phyloP scores from a whole-genome alignment of 2,329 filamentous ascomycete genomes.

The Monosporascus sp. region DNA sequence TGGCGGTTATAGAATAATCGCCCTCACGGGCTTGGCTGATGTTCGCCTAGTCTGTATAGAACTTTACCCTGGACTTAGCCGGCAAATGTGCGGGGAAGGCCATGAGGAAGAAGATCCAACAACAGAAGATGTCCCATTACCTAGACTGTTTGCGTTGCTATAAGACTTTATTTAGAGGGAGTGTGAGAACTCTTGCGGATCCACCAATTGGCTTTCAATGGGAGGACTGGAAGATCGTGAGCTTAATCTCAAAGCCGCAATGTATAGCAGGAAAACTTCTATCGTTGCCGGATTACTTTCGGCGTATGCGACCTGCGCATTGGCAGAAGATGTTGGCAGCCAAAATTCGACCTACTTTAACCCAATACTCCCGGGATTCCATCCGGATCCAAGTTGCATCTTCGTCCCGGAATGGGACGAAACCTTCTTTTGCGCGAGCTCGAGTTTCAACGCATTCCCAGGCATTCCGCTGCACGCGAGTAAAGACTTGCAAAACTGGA shows the following conservation, averaged over 20 bases:
- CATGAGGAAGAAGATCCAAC: too few relatives aligned
- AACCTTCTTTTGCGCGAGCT: constrained; percentile 39
- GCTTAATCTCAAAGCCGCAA: not conserved
- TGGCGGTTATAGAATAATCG: too few relatives aligned
- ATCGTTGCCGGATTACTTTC: constrained; percentile 2
- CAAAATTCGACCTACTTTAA: constrained; percentile 30
- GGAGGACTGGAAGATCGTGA: too few relatives aligned
- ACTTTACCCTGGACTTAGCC: too few relatives aligned
- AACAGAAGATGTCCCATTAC: too few relatives aligned
- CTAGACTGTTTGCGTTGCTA: too few relatives aligned
- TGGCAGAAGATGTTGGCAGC: not conserved
- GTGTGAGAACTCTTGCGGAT: too few relatives aligned
- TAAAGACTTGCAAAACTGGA: constrained; percentile 38
- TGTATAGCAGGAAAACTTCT: not conserved
- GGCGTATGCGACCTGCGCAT: constrained; percentile 1
- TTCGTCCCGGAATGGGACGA: constrained; percentile 32
- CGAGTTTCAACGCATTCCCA: constrained; percentile 40
- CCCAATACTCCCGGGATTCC: constrained; percentile 40
- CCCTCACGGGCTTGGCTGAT: too few relatives aligned
- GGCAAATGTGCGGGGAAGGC: too few relatives aligned
- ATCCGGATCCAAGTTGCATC: constrained; percentile 40
- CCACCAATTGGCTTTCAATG: too few relatives aligned
- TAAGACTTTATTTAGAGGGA: too few relatives aligned
- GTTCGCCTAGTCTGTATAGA: too few relatives aligned
- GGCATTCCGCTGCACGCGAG: constrained; percentile 39